phyloP scores from a whole-genome alignment of 768 basidiomycete species.

The Xerocomus potaroensis region DNA sequence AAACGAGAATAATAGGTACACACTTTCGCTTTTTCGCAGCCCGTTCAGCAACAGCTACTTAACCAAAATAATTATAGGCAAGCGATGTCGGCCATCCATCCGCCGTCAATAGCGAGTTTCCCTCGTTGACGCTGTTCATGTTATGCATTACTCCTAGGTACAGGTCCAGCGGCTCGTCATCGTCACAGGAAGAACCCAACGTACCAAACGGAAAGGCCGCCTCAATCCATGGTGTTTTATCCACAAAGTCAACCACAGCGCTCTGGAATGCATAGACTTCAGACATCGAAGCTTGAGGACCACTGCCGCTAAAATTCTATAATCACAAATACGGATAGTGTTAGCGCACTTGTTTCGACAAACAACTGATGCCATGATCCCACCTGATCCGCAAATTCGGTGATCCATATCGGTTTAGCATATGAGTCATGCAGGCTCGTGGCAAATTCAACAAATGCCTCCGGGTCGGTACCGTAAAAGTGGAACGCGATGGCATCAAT shows the following conservation, averaged over 20 bases:
- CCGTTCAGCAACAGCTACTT: not conserved
- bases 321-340: not conserved
- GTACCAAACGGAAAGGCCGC: constrained; percentile 62
- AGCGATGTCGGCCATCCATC: constrained; percentile 50
- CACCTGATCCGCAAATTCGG: constrained; percentile 73
- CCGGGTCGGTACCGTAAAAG: constrained; percentile 57
- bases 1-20: not conserved
- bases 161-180: not conserved
- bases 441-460: constrained; percentile 52
- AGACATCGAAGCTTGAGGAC: constrained; percentile 35
- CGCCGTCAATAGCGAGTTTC: constrained; percentile 48
- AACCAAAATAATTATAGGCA: constrained; percentile 48
- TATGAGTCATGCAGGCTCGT: constrained; percentile 45
- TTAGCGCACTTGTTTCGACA: constrained; percentile 1
- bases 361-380: not conserved
- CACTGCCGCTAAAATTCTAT: constrained; percentile 51
- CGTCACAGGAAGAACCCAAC: constrained; percentile 19
- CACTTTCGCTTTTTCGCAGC: not conserved
- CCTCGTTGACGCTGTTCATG: constrained; percentile 51
- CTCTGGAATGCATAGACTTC: constrained; percentile 49
- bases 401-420: constrained; percentile 48
- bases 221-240: constrained; percentile 35
- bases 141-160: constrained; percentile 49
- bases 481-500: constrained; percentile 63
- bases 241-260: constrained; percentile 41